Base-by-base conservation (phyloP, 495 filamentous ascomycete genomes). In the Hypoxylon perforatum region DNA sequence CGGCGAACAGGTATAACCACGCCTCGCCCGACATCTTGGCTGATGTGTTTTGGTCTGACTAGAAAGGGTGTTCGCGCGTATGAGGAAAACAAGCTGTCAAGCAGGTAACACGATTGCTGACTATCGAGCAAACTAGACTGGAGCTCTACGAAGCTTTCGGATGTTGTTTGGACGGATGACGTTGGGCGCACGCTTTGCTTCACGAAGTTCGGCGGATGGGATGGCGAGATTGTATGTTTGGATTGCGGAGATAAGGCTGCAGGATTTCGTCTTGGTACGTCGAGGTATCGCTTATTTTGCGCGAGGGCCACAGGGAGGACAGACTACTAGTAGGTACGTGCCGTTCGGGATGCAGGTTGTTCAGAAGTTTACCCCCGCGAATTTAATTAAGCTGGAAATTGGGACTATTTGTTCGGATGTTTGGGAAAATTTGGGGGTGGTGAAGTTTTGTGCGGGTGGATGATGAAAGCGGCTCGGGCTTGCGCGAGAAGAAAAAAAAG, bases 1-100 rank as follows among this genome's bases (percentile, higher is more conserved):
- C 96, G 80, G 95, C 90, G 79, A 99, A 85, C 71, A 99, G 90
- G 85, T 96, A 99, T 77, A 99, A 86, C 96, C 94, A 99, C 81
- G 94, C 95, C 88, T 99, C 94, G 75, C 94, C 94, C 70, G 94
- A 97, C 94, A 99, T 99, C 64, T 81, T 96, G 83, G 79, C 63
- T 45, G 70, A 53, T 71, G 57, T 52, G 47, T 35, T 23, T 23
- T 59, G 15, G 39, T 47, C 44, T 39, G 11, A 55, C 36, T 36
- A 36, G 39, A 51, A 52, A 50, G 19, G 19, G 15, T 17, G 39
- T 50, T 50, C 65, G 33, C 33, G 45, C 48, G 45, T 42, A 54
- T n/a, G n/a, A n/a, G n/a, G 44, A 52, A 60, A 58, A 17, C 30
- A 38, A 54, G 30, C 22, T 14, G 18, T 41, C 38, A 23, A 51